Evolutionary conservation across 2,329 filamentous ascomycete species (phyloP), one percentile per base, ranked within the genome.

Genomic region (Cladophialophora psammophila): DNA sequence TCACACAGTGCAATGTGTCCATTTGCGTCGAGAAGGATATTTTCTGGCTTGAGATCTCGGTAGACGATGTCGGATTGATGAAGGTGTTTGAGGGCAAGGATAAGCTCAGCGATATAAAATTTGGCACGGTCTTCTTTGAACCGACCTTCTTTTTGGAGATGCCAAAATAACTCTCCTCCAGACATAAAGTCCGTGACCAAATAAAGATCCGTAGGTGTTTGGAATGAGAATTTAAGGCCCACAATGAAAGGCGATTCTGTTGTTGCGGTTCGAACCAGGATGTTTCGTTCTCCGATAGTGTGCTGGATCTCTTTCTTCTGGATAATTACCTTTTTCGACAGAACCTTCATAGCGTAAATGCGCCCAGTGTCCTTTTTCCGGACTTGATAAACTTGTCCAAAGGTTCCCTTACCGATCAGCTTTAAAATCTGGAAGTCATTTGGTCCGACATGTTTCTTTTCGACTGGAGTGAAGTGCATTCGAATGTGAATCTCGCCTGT

Each of bases 121-220:
- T 98, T 98, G 72, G 95, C 95, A 31, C 95, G 89, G 74, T 90
- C 91, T 82, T 98, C 95, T 72, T 95, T 91, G 79, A 99, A 99
- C 35, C 94, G 91, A 59, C 94, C 94, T 77, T 98, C 95, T 77
- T 96, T 96, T 77, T 99, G 95, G 66, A 99, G 81, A 82, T 99
- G 95, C 94, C 95, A 99, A 80, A 99, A 99, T 1, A 99, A 85
- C 79, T 99, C 95, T 65, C 95, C 95, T 45, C 95, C 95, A 15
- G 95, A 99, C 95, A 99, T 98, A 83, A 97, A 99, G 78, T 98
- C 95, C 5, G 95, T 98, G 13, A 99, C 95, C n/a, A 99, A 85
- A 77, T 98, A 98, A 1, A 99, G 87, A 78, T 99, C 95, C 3
- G 94, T 95, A 1, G 94, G 92, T 0, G 95, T 98, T 79, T 99